Evolutionary conservation across 768 basidiomycete species (phyloP).

Genomic region (Suillus cothurnatus): DNA sequence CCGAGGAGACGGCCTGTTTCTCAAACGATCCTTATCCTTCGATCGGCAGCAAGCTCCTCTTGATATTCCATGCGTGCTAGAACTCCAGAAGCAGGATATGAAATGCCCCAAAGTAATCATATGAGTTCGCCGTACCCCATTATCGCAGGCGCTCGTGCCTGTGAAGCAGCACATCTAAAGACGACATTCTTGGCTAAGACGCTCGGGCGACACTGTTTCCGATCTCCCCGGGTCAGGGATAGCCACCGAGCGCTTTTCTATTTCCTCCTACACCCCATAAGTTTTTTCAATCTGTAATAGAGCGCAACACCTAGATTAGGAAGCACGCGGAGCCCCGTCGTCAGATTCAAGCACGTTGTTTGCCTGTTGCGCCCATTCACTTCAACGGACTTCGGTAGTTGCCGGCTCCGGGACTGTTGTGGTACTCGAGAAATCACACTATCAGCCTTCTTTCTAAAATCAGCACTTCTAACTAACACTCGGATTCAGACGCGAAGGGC

Average conservation of each 20-base stretch:
- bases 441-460: background rate
- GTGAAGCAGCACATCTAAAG: background rate
- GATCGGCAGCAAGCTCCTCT: background rate
- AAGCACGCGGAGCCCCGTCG: background rate
- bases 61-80: background rate
- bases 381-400: background rate
- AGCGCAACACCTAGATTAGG: background rate
- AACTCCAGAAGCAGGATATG: background rate
- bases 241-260: background rate
- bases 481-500: background rate
- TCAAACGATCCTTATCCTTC: background rate
- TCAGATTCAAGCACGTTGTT: no score
- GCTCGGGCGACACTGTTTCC: background rate
- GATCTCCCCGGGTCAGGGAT: background rate
- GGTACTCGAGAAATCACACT: background rate
- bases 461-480: background rate
- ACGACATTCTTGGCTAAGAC: background rate
- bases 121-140: background rate
- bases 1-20: background rate
- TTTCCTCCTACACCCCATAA: background rate
- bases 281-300: background rate
- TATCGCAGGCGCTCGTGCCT: background rate
- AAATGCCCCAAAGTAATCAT: background rate
- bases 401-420: background rate
- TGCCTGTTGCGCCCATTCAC: background rate